Percentiles rank a stretch among this genome's conserved stretches.
Evolutionary conservation across 176 grass and related monocot genomes (phyloP).

Genomic region (Oryza meridionalis): DNA sequence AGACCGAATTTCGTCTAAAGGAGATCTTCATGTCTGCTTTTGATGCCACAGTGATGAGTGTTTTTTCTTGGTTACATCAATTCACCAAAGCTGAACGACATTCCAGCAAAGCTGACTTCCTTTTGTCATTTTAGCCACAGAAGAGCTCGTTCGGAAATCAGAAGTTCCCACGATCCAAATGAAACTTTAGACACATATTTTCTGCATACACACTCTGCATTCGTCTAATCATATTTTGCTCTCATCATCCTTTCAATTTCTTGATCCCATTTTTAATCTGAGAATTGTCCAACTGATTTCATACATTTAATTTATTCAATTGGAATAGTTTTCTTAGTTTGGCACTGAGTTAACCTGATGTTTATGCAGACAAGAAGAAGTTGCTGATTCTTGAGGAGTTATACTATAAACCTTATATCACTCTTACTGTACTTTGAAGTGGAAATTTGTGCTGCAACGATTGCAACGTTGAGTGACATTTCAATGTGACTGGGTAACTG

Average conservation of each 20-base stretch:
- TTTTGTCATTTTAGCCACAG: slow-evolving; percentile 24
- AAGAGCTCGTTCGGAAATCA: neutral
- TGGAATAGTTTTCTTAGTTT: neutral
- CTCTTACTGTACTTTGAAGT: slow-evolving; percentile 29
- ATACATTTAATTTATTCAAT: neutral
- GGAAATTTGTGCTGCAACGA: neutral
- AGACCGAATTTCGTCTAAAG: slow-evolving; percentile 44
- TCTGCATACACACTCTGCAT: neutral
- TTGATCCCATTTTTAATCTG: neutral
- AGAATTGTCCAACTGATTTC: neutral
- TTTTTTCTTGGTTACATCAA: slow-evolving; percentile 27
- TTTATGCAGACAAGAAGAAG: slow-evolving; percentile 39
- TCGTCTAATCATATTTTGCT: slow-evolving; percentile 25
- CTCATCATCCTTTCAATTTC: neutral
- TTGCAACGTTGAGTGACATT: slow-evolving; percentile 24
- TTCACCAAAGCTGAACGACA: neutral
- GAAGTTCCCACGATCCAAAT: neutral
- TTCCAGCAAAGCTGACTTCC: slow-evolving; percentile 20
- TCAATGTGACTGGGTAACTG: slow-evolving; percentile 30
- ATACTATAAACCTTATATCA: neutral
- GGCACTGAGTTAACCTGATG: neutral
- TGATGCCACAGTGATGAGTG: neutral
- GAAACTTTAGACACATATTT: neutral
- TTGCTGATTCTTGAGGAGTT: slow-evolving; percentile 27
- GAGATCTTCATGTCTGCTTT: slow-evolving; percentile 36